Base-by-base conservation (phyloP, 305 asterid genomes). In the Solanum chacoense region DNA sequence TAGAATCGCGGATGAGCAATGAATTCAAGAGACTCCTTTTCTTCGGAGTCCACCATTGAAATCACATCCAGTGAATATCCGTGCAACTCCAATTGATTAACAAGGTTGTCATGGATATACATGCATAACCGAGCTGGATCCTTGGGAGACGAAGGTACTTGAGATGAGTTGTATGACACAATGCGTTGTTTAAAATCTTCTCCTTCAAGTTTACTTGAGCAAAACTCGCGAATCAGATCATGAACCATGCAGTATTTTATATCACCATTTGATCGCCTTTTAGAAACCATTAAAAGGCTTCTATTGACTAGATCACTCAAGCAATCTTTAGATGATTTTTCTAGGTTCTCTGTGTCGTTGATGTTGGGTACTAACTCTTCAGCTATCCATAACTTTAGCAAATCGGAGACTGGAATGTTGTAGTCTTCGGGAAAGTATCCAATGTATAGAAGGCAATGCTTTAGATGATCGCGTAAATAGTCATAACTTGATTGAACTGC, bases 191-290 rank as follows among this genome's bases (percentile, higher is more conserved):
- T 18, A 32, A 90, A 85, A 18, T 31, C 34, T 35, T 69, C 85
- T 9, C 45, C 73, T 71, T 81, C 3, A 18, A 59, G 24, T n/a
- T 24, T 79, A 4, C 1, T 38, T 29, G 13, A 71, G 69, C 88
- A 90, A 12, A 85, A 88, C 2, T 45, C 65, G 9, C 38, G 73
- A 34, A 88, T 8, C 1, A 78, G 28, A 22, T 90, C 90, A 88
- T 88, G 90, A 77, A 88, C 77, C 12, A 20, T 75, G 22, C 89
- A 88, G 31, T 14, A 65, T 71, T 69, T 78, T 22, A 88, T 16
- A 8, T 72, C 74, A 67, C 91, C 91, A 13, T 75, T 45, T 14
- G 69, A 89, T 16, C 72, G 73, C 73, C 63, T 77, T 71, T 34
- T 55, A 14, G 40, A 35, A 40, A 72, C 89, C 1, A 88, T 83